A percentile compares a stretch with the other conserved stretches of the same genome.
Evolutionary conservation across 805 yeast species (phyloP).

Genomic region (Pichia kluyveri): DNA sequence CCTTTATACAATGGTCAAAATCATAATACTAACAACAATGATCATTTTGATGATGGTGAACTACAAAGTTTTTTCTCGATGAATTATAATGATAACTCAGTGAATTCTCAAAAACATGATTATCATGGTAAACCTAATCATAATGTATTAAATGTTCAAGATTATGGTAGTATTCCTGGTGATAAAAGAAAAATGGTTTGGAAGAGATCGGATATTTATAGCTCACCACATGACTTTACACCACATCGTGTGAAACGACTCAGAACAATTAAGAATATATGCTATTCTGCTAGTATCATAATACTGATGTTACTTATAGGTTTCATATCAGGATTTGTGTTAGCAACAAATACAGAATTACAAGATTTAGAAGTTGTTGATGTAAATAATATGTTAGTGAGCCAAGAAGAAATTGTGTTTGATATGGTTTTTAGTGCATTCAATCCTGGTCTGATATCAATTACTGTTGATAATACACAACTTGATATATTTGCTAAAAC

Average conservation of each 20-base stretch:
- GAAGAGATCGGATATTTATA: constrained; percentile 21
- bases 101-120: not conserved
- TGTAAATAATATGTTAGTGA: constrained; percentile 65
- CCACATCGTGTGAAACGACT: constrained; percentile 23
- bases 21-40: not conserved
- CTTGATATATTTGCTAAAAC: constrained; percentile 81
- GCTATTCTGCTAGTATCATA: constrained; percentile 37
- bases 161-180: constrained; percentile 10
- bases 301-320: constrained; percentile 57
- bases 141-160: not conserved
- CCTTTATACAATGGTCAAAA: not conserved
- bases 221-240: constrained; percentile 31
- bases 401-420: constrained; percentile 79
- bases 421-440: constrained; percentile 69
- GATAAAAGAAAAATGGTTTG: constrained; percentile 8
- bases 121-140: not conserved
- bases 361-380: constrained; percentile 52
- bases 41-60: constrained; percentile 17
- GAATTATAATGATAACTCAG: constrained; percentile 1
- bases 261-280: constrained; percentile 24
- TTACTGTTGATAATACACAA: constrained; percentile 55
- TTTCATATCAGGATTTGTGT: constrained; percentile 70
- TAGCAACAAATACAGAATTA: constrained; percentile 82
- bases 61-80: constrained; percentile 8
- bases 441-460: constrained; percentile 79